Percentiles rank a stretch among this genome's conserved stretches.
Conservation (phyloP, 306 rosid genomes). For the Macrotyloma uniflorum region DNA sequence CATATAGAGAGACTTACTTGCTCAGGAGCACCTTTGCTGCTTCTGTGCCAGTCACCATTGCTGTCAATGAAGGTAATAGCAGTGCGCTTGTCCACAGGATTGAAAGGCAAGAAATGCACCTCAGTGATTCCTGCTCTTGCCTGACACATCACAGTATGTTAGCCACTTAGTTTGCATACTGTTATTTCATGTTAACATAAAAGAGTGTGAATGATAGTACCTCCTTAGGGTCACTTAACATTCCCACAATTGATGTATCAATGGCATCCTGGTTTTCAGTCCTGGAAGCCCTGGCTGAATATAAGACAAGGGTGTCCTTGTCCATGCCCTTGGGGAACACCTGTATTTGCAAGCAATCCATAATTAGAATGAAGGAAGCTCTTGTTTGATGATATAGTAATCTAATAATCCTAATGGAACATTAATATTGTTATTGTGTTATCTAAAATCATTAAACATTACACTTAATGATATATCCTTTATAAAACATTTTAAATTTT, state of each 20-base stretch:
- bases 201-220: slow-evolving; percentile 37
- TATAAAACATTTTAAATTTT: too few species aligned
- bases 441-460: slow-evolving; percentile 3
- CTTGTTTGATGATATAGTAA: too few species aligned
- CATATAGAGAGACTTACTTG: slow-evolving; percentile 54
- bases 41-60: slow-evolving; percentile 68
- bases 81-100: slow-evolving; percentile 88
- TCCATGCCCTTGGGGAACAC: slow-evolving; percentile 59
- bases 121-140: slow-evolving; percentile 90
- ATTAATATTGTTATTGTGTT: not conserved
- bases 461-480: too few species aligned
- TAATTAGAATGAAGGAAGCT: slow-evolving; percentile 11
- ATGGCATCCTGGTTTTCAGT: slow-evolving; percentile 84
- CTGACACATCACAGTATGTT: slow-evolving; percentile 40
- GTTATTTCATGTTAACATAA: not conserved
- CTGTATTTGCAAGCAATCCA: slow-evolving; percentile 37
- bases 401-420: not conserved
- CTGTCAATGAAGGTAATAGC: slow-evolving; percentile 78
- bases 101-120: slow-evolving; percentile 87
- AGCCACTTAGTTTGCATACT: not conserved
- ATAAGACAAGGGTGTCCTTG: slow-evolving; percentile 57
- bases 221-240: slow-evolving; percentile 82
- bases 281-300: slow-evolving; percentile 78
- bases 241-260: slow-evolving; percentile 78
- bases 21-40: slow-evolving; percentile 94